These are phyloP conservation scores for Wickerhamomyces kurtzmanii DNA, from an alignment of 805 yeast genomes.

Conservation along the genomic window DNA sequence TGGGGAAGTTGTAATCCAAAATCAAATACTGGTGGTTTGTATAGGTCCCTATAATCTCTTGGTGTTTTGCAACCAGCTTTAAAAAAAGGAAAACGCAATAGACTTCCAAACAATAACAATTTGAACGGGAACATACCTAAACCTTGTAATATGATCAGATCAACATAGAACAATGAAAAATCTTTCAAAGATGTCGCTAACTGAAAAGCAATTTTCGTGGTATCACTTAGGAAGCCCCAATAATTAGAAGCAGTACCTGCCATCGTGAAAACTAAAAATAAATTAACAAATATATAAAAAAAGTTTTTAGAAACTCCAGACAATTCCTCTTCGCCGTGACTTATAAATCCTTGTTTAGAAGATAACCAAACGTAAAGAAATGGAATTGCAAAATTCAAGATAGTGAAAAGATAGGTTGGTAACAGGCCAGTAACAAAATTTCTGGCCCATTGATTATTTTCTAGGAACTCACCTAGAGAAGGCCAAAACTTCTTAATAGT, in stretches of 20 bases:
- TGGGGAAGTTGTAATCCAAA: constrained; percentile 90
- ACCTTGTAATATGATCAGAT: constrained; percentile 72
- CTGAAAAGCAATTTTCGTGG: constrained; percentile 80
- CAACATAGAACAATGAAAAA: constrained; percentile 82
- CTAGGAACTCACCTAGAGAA: constrained; percentile 56
- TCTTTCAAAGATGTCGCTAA: constrained; percentile 75
- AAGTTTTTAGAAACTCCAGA: constrained; percentile 88
- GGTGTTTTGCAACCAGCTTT: constrained; percentile 66
- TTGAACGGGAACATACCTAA: constrained; percentile 88
- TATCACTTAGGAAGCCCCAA: constrained; percentile 77
- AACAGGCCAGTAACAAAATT: constrained; percentile 77
- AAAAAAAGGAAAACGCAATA: constrained; percentile 65
- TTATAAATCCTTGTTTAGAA: constrained; percentile 76
- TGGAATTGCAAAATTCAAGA: constrained; percentile 77
- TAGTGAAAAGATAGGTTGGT: constrained; percentile 86
- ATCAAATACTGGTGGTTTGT: constrained; percentile 85
- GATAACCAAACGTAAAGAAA: constrained; percentile 80
- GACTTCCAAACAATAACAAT: constrained; percentile 69
- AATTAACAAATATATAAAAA: constrained; percentile 87
- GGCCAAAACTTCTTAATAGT: constrained; percentile 82
- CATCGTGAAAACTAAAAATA: constrained; percentile 87
- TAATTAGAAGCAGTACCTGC: constrained; percentile 85
- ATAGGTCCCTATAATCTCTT: constrained; percentile 63
- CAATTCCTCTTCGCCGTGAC: constrained; percentile 87
- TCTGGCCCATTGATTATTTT: constrained; percentile 60